Percentiles rank a stretch among this genome's conserved stretches.
These are phyloP conservation scores for Thermochaetoides thermophila DNA, from an alignment of 495 filamentous ascomycete species.

Conservation along the genomic window DNA sequence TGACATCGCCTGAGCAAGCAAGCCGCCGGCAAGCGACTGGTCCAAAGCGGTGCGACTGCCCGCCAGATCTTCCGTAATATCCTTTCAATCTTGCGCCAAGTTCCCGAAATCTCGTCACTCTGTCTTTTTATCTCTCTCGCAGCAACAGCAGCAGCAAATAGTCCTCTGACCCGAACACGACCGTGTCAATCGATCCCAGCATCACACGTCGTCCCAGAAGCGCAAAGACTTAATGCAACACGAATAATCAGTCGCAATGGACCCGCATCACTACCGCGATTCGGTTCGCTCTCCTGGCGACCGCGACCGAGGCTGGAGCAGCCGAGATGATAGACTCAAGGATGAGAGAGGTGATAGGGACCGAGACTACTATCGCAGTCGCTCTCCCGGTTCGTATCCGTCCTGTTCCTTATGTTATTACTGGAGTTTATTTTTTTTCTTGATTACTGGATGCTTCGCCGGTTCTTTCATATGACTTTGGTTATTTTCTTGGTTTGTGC, in stretches of 20 bases:
- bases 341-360: slow-evolving; percentile 37
- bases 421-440: no score
- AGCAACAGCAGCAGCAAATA: no score
- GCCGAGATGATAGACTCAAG: slow-evolving; percentile 34
- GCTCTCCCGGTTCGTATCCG: slow-evolving; percentile 39
- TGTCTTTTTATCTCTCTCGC: neutral
- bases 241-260: no score
- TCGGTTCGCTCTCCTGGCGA: slow-evolving; percentile 36
- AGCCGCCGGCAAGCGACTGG: slow-evolving; percentile 14
- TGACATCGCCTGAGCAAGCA: slow-evolving; percentile 15
- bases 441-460: neutral
- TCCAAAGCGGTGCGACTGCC: no score
- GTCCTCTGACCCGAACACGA: no score
- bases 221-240: no score
- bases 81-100: no score
- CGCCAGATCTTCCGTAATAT: no score
- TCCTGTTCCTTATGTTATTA: slow-evolving; percentile 7
- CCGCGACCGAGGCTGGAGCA: slow-evolving; percentile 35
- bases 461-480: neutral
- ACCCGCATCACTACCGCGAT: slow-evolving; percentile 33
- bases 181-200: no score
- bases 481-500: neutral
- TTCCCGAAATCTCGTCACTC: neutral
- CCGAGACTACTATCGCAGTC: slow-evolving; percentile 39
- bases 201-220: no score